These are phyloP conservation scores for Phaeophleospora eucalypticola DNA, from an alignment of 2,329 filamentous ascomycete genomes.

Conservation along the genomic window DNA sequence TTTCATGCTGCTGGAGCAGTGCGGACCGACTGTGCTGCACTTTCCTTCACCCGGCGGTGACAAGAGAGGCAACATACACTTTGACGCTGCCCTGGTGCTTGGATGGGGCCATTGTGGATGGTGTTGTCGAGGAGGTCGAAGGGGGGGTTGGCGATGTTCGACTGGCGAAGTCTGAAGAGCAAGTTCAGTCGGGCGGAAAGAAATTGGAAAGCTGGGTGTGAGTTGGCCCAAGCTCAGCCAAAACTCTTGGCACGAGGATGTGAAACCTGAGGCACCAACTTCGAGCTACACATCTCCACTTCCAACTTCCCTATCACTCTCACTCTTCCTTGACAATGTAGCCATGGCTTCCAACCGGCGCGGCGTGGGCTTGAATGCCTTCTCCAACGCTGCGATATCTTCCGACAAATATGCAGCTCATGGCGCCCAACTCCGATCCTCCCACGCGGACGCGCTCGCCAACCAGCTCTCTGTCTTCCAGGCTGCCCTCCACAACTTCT, in stretches of 20 bases:
- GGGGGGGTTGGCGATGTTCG: conserved; percentile 38
- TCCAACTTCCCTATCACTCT: background rate
- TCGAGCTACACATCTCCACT: background rate
- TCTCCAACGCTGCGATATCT: conserved; percentile 78
- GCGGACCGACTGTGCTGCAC: conserved; percentile 75
- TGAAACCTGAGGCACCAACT: background rate
- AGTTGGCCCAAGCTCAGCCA: background rate
- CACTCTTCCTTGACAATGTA: conserved; percentile 7
- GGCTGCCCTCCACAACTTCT: conserved; percentile 90
- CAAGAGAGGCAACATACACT: conserved; percentile 50
- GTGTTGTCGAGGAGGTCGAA: conserved; percentile 24
- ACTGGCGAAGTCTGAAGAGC: conserved; percentile 21
- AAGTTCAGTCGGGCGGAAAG: background rate
- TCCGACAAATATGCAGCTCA: conserved; percentile 87
- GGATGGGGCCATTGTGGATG: conserved; percentile 51
- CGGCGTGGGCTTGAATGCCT: conserved; percentile 85
- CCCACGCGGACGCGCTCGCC: conserved; percentile 78
- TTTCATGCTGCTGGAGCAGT: conserved; percentile 40
- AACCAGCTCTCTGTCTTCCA: conserved; percentile 96
- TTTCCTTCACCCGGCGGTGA: conserved; percentile 43
- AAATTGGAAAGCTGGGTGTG: conserved; percentile 1
- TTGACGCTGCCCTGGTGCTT: conserved; percentile 43
- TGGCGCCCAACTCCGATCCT: conserved; percentile 78
- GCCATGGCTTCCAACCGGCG: conserved; percentile 57
- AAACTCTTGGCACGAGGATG: background rate